Evolutionary conservation across 2,329 filamentous ascomycete genomes (phyloP).

Genomic region (Fusarium metavorans): DNA sequence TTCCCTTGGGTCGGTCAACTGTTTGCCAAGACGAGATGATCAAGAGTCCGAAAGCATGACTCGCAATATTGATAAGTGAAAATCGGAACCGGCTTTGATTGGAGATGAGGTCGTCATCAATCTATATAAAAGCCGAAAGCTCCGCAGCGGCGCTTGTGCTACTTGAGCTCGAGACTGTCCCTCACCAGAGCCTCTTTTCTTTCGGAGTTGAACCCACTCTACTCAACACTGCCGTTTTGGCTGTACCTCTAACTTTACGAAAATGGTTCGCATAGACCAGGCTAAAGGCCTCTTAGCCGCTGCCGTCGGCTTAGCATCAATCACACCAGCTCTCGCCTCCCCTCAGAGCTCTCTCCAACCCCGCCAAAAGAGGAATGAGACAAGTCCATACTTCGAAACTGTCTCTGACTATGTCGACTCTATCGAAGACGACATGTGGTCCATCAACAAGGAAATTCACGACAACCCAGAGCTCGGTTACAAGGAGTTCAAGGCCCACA

Average conservation of each 20-base stretch:
- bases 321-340: neutral
- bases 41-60: neutral
- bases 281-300: constrained; percentile 18
- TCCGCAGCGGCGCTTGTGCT: neutral
- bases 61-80: neutral
- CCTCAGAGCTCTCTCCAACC: neutral
- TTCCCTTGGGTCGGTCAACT: neutral
- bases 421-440: constrained; percentile 33
- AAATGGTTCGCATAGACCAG: constrained; percentile 18
- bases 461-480: constrained; percentile 58
- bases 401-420: constrained; percentile 36
- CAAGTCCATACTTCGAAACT: constrained; percentile 20
- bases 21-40: neutral
- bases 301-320: constrained; percentile 1
- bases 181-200: neutral
- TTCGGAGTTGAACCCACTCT: neutral
- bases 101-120: neutral
- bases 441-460: constrained; percentile 57
- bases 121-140: neutral
- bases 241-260: too few species aligned
- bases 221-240: neutral
- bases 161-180: neutral
- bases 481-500: constrained; percentile 57
- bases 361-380: constrained; percentile 27
- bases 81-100: neutral